phyloP scores from a whole-genome alignment of 1,139 yeast species.

The Yamadazyma taylorii region DNA sequence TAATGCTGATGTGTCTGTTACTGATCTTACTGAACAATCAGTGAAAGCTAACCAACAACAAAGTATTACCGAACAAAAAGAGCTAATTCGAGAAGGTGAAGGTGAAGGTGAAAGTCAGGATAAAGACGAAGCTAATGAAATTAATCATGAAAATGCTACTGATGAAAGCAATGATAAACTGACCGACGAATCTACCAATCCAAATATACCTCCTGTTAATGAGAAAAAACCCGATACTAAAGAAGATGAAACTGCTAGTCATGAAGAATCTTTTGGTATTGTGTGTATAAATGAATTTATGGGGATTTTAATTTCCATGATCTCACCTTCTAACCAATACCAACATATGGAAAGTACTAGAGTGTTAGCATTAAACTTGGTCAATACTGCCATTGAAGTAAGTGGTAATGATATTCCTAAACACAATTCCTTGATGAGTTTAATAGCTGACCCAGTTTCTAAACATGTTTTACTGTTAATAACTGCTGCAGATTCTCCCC shows the following conservation, averaged over 20 bases:
- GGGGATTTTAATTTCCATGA: constrained; percentile 76
- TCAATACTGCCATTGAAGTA: constrained; percentile 80
- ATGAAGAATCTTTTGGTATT: constrained; percentile 60
- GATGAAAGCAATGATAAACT: background rate
- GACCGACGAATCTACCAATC: constrained; percentile 3
- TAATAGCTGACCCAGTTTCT: constrained; percentile 77
- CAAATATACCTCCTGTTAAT: constrained; percentile 2
- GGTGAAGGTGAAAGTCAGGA: constrained; percentile 4
- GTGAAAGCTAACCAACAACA: constrained; percentile 1
- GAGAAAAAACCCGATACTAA: constrained; percentile 1
- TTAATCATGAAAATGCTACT: background rate
- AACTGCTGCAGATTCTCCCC: constrained; percentile 66
- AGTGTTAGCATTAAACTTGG: constrained; percentile 74
- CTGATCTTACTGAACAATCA: constrained; percentile 4
- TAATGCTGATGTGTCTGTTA: constrained; percentile 15
- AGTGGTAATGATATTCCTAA: constrained; percentile 67
- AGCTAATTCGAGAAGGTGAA: constrained; percentile 1
- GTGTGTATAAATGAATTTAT: constrained; percentile 66
- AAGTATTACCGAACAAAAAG: background rate
- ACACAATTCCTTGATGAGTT: constrained; percentile 65
- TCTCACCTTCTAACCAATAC: constrained; percentile 78
- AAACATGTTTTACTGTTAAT: constrained; percentile 81
- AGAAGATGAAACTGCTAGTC: background rate
- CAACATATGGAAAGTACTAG: constrained; percentile 88
- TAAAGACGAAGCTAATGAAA: no score